phyloP scores from a whole-genome alignment of 1,139 yeast species.

The Groenewaldozyma auringiensis region DNA sequence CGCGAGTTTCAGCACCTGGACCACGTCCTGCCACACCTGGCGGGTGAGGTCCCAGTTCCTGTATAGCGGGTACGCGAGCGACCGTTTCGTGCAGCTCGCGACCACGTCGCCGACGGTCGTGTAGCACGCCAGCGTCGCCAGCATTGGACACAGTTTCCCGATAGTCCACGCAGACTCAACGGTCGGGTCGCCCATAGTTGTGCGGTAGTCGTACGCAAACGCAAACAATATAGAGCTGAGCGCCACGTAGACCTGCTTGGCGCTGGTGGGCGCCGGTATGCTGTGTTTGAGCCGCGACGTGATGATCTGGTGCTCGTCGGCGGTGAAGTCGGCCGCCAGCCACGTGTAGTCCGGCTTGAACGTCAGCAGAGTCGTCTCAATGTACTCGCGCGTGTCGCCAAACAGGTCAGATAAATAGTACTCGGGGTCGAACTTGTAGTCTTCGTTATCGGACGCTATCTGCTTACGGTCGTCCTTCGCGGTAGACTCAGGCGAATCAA shows the following conservation, averaged over 20 bases:
- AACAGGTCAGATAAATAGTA: slow-evolving; percentile 81
- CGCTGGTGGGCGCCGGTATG: slow-evolving; percentile 43
- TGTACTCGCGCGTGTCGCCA: slow-evolving; percentile 27
- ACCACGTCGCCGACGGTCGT: slow-evolving; percentile 46
- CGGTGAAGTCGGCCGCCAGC: slow-evolving; percentile 22
- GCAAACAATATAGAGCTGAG: slow-evolving; percentile 63
- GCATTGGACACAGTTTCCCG: slow-evolving; percentile 75
- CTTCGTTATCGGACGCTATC: slow-evolving; percentile 63
- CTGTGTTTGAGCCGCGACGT: slow-evolving; percentile 56
- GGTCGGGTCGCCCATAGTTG: slow-evolving; percentile 68
- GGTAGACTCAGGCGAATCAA: slow-evolving; percentile 68
- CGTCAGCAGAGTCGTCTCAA: slow-evolving; percentile 41
- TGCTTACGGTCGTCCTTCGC: slow-evolving; percentile 48
- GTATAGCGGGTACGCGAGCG: slow-evolving; percentile 73
- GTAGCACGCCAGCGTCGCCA: slow-evolving; percentile 50
- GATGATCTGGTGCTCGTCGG: slow-evolving; percentile 41
- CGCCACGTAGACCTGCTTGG: slow-evolving; percentile 41
- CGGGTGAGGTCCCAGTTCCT: slow-evolving; percentile 55
- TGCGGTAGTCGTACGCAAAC: slow-evolving; percentile 65
- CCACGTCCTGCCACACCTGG: slow-evolving; percentile 72
- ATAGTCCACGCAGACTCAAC: slow-evolving; percentile 93
- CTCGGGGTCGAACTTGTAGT: slow-evolving; percentile 76
- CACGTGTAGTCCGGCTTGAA: slow-evolving; percentile 38
- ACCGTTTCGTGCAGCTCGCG: slow-evolving; percentile 57
- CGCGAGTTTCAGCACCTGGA: slow-evolving; percentile 43